A percentile compares a stretch with the other conserved stretches of the same genome.
Conservation (phyloP, 768 basidiomycete genomes). For the Suillus subaureus region DNA sequence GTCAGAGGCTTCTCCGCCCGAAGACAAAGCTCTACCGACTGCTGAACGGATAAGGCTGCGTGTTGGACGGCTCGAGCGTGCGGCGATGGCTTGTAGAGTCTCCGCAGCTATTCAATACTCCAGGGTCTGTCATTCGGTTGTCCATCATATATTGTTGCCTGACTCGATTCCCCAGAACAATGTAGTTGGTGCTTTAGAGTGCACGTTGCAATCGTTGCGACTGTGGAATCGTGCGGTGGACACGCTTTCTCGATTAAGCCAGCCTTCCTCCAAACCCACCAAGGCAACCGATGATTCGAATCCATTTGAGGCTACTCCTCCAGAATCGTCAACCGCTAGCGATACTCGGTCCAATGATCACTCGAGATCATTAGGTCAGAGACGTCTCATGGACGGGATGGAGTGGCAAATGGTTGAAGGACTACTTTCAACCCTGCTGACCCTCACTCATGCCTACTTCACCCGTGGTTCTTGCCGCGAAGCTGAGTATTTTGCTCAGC, state of each 20-base stretch:
- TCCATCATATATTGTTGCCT: background rate
- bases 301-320: slow-evolving; percentile 55
- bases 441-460: slow-evolving; percentile 65
- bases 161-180: slow-evolving; percentile 52
- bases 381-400: slow-evolving; percentile 49
- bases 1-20: slow-evolving; percentile 41
- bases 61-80: slow-evolving; percentile 61
- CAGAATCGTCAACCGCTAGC: slow-evolving; percentile 21
- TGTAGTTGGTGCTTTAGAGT: slow-evolving; percentile 53
- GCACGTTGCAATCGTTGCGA: slow-evolving; percentile 69
- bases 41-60: slow-evolving; percentile 60
- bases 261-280: slow-evolving; percentile 29
- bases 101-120: slow-evolving; percentile 70
- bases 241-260: slow-evolving; percentile 59
- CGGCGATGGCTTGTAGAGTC: slow-evolving; percentile 71
- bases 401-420: slow-evolving; percentile 81
- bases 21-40: slow-evolving; percentile 53
- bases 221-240: slow-evolving; percentile 83
- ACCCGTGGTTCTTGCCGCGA: slow-evolving; percentile 81
- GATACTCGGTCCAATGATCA: slow-evolving; percentile 43
- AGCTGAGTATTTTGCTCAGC: slow-evolving; percentile 80
- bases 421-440: slow-evolving; percentile 65
- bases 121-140: slow-evolving; percentile 46
- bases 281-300: slow-evolving; percentile 41
- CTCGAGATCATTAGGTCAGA: slow-evolving; percentile 17